Evolutionary conservation across 306 rosid genomes (phyloP).

Genomic region (Pyrus communis): DNA sequence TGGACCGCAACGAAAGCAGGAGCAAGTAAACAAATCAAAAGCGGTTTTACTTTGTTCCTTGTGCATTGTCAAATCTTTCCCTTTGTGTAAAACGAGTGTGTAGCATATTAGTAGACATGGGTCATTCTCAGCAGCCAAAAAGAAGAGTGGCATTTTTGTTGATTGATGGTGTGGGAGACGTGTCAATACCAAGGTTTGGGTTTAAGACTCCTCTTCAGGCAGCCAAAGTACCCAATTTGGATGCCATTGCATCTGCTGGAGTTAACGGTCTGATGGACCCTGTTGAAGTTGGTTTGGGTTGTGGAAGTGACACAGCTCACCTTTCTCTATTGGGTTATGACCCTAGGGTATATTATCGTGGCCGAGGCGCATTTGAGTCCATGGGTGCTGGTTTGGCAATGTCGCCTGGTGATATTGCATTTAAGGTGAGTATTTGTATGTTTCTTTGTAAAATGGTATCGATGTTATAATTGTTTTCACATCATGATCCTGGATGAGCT

Average conservation of each 20-base stretch:
- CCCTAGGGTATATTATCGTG: conserved; percentile 84
- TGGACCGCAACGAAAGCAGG: background rate
- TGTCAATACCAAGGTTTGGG: conserved; percentile 74
- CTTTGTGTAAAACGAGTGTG: background rate
- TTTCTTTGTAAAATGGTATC: background rate
- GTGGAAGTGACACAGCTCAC: conserved; percentile 98
- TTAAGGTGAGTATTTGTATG: conserved; percentile 45
- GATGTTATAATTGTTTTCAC: background rate
- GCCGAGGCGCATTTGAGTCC: conserved; percentile 96
- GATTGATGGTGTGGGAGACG: conserved; percentile 93
- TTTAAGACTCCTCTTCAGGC: conserved; percentile 83
- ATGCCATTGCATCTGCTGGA: conserved; percentile 84
- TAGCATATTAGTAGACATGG: conserved; percentile 27
- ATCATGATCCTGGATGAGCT: background rate
- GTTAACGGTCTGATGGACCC: conserved; percentile 95
- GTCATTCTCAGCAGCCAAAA: conserved; percentile 44
- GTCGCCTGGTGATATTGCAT: conserved; percentile 98
- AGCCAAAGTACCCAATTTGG: conserved; percentile 71
- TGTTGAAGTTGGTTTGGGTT: conserved; percentile 93
- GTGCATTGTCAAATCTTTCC: background rate
- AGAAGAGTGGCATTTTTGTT: conserved; percentile 91
- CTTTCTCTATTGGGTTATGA: conserved; percentile 87
- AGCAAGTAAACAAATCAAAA: background rate
- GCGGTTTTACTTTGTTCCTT: background rate
- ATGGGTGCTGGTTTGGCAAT: conserved; percentile 99